phyloP scores from a whole-genome alignment of 2,329 filamentous ascomycete genomes.

The Xylariaceae sp. region DNA sequence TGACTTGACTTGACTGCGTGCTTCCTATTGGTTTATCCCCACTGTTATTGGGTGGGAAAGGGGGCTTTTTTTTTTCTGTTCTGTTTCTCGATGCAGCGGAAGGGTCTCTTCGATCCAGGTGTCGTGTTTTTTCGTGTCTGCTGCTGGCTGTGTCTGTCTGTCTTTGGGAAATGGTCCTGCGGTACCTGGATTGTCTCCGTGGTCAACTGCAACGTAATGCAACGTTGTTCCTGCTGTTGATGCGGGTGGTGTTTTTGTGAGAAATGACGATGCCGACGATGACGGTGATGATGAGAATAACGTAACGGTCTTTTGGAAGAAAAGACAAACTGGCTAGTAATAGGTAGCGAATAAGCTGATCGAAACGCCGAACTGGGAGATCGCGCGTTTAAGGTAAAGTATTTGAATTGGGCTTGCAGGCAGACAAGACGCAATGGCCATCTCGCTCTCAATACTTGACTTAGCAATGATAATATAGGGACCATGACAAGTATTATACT shows the following conservation, averaged over 20 bases:
- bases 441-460: neutral
- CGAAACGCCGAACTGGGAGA: neutral
- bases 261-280: too few species aligned
- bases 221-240: too few species aligned
- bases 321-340: neutral
- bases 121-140: too few species aligned
- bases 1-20: neutral
- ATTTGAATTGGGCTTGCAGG: neutral
- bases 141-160: too few species aligned
- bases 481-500: too few species aligned
- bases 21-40: neutral
- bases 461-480: neutral
- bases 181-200: too few species aligned
- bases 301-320: neutral
- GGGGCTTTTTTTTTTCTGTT: neutral
- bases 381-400: neutral
- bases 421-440: neutral
- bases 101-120: too few species aligned
- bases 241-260: too few species aligned
- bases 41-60: neutral
- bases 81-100: neutral
- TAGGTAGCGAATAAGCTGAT: too few species aligned
- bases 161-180: too few species aligned
- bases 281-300: too few species aligned
- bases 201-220: too few species aligned